Evolutionary conservation across 2,329 filamentous ascomycete species (phyloP).

Genomic region (Aureobasidium pullulans): DNA sequence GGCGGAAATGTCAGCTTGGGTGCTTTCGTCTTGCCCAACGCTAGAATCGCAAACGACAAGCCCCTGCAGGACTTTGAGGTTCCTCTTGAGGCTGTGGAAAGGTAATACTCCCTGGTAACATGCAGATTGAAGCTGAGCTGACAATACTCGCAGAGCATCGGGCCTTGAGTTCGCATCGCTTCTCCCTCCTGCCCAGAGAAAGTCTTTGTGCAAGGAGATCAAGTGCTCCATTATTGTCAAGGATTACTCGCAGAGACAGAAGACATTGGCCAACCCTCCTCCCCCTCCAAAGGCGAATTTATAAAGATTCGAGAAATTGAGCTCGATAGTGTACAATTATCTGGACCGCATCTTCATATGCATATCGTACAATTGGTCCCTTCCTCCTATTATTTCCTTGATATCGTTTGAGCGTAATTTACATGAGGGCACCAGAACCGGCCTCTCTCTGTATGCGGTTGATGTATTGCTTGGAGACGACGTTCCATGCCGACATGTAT

Average conservation of each 20-base stretch:
- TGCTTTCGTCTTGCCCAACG: constrained; percentile 93
- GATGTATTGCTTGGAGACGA: constrained; percentile 43
- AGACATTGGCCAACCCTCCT: constrained; percentile 29
- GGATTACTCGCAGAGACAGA: constrained; percentile 62
- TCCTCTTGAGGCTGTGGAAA: constrained; percentile 83
- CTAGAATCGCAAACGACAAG: constrained; percentile 77
- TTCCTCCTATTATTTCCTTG: neutral
- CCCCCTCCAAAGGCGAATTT: constrained; percentile 18
- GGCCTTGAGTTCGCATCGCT: constrained; percentile 85
- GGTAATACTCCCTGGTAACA: neutral
- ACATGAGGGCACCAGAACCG: constrained; percentile 9
- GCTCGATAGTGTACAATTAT: constrained; percentile 9
- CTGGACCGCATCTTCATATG: neutral
- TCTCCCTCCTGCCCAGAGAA: constrained; percentile 65
- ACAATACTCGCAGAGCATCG: constrained; percentile 52
- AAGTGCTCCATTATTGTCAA: constrained; percentile 74
- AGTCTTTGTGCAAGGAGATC: constrained; percentile 78
- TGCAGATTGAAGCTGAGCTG: neutral
- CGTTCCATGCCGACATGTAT: constrained; percentile 49
- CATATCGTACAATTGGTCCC: constrained; percentile 9
- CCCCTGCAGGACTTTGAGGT: constrained; percentile 90
- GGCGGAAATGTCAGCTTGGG: constrained; percentile 75
- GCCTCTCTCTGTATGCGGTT: constrained; percentile 36
- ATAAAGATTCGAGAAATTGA: neutral
- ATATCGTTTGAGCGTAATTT: neutral